Evolutionary conservation across 2,329 filamentous ascomycete species (phyloP).

Genomic region (Byssoonygena ceratinophila): DNA sequence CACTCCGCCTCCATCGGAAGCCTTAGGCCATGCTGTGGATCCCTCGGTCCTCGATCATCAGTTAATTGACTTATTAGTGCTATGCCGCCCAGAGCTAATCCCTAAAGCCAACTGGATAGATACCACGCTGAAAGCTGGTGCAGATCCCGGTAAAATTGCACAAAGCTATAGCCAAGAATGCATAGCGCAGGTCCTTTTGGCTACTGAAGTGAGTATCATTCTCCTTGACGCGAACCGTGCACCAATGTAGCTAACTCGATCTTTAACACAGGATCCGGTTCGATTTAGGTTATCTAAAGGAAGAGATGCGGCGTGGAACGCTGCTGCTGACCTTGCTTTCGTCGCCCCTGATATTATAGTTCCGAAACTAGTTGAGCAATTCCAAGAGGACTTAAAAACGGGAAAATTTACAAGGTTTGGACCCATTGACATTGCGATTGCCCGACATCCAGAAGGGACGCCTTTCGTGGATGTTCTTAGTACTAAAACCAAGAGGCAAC

Average conservation of each 20-base stretch:
- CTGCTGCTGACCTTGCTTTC: constrained; percentile 84
- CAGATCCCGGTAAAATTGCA: constrained; percentile 74
- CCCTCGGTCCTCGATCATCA: constrained; percentile 52
- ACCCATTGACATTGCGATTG: constrained; percentile 83
- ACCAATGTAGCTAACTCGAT: background rate
- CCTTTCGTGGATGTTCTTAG: constrained; percentile 83
- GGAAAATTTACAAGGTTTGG: constrained; percentile 61
- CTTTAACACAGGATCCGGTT: constrained; percentile 24
- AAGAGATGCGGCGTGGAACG: constrained; percentile 64
- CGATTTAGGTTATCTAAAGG: constrained; percentile 28
- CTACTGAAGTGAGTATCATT: constrained; percentile 44
- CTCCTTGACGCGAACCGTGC: constrained; percentile 16
- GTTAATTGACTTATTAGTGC: constrained; percentile 63
- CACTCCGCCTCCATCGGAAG: constrained; percentile 25
- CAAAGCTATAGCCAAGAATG: constrained; percentile 53
- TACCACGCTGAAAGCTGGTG: constrained; percentile 63
- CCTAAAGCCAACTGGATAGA: constrained; percentile 80
- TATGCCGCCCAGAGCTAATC: constrained; percentile 68
- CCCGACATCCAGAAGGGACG: constrained; percentile 77
- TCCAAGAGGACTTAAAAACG: constrained; percentile 62
- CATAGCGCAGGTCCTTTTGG: constrained; percentile 54
- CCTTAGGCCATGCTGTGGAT: constrained; percentile 31
- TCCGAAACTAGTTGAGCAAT: constrained; percentile 61
- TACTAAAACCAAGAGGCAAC: constrained; percentile 60
- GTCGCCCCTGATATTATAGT: constrained; percentile 78